Evolutionary conservation across 192 early-diverging fungal species (phyloP), one percentile per base, ranked within the genome.

Genomic region (Umbelopsis sp.): DNA sequence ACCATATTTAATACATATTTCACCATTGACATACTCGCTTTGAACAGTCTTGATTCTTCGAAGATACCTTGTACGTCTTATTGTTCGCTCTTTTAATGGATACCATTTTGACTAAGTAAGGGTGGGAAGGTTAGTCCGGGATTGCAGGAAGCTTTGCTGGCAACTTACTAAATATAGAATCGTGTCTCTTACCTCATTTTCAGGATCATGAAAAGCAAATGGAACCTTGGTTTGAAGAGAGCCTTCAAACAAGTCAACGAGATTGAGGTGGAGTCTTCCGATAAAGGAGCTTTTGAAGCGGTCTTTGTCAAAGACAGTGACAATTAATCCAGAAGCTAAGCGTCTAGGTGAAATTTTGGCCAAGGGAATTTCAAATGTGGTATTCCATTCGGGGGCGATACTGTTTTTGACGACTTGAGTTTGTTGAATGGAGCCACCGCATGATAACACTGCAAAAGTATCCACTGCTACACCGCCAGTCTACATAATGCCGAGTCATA

Each of bases 301-400:
- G 69, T 93, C 91, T 71, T 91, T 91, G 71, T 92, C 88, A 82
- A 86, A 92, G 20, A 90, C 82, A 41, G 82, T 80, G 9, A 93
- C 49, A 5, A 68, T 70, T 47, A 87, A 69, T 24, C 76, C 68
- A 10, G 76, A 45, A 16, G 82, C 73, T 29, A 77, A 66, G 17
- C 84, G 68, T 68, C 79, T 68, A 32, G 78, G 65, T 56, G 65
- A 20, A 54, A 71, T 69, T 36, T 41, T 44, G 7, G 47, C 69
- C 29, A 89, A 73, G 21, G 77, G 77, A 71, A 91, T 81, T 45
- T 89, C 87, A 78, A 91, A 90, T 29, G 71, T 68, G 8, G 76
- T 83, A 38, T 86, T 80, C 92, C 92, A 94, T 10, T 79, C 75
- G 3, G 92, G 92, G 47, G 83, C 82, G 12, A 90, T 73, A 24